Conservation (phyloP, 2,329 filamentous ascomycete genomes). For the Pyricularia sp. region DNA sequence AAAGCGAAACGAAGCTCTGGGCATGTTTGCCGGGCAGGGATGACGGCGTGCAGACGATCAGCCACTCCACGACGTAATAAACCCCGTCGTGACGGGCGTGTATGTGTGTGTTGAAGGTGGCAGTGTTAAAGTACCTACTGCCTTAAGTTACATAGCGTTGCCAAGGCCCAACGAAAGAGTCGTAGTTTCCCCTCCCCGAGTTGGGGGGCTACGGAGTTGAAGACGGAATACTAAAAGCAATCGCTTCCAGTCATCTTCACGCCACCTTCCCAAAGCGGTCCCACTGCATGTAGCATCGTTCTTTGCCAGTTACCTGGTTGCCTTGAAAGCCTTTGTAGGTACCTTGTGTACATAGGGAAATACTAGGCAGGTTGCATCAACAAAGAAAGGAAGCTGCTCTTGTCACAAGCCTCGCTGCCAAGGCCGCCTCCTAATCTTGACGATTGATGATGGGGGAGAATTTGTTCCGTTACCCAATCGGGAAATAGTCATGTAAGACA, state of each 20-base stretch:
- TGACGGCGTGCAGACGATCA: background rate
- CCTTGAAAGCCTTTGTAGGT: no score
- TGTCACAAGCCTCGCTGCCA: background rate
- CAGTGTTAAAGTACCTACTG: background rate
- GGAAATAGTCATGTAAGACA: background rate
- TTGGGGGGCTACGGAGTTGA: background rate
- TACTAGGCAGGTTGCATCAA: background rate
- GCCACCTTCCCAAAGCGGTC: background rate
- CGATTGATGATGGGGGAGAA: background rate
- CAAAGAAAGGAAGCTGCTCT: background rate
- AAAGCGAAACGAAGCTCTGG: background rate
- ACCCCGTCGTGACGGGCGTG: background rate
- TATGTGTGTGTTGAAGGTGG: background rate
- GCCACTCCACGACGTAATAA: background rate
- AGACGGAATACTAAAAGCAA: background rate
- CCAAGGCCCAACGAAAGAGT: background rate
- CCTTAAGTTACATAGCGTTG: background rate
- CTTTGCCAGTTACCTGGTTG: background rate
- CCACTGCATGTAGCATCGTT: background rate
- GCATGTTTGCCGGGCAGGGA: background rate
- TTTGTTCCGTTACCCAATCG: background rate
- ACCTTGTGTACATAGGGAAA: background rate
- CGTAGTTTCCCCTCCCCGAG: background rate
- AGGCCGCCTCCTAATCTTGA: background rate
- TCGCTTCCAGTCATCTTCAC: background rate